phyloP scores from a whole-genome alignment of 805 yeast species.

The Metschnikowia proteae region DNA sequence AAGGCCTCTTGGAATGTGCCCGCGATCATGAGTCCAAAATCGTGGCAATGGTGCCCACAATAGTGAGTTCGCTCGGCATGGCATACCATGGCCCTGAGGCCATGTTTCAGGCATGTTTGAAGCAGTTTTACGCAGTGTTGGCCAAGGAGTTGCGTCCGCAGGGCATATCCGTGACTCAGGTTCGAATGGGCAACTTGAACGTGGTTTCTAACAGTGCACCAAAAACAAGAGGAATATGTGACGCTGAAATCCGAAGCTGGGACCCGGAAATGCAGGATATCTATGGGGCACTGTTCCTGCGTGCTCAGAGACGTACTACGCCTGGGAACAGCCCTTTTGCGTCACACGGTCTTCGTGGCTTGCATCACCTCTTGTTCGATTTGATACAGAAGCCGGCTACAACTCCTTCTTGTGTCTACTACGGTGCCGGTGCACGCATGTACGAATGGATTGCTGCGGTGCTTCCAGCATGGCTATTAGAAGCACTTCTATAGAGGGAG shows the following conservation, averaged over 20 bases:
- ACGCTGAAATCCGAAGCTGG: conserved; percentile 41
- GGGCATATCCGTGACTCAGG: conserved; percentile 35
- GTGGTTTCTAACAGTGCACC: conserved; percentile 21
- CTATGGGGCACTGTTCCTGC: conserved; percentile 31
- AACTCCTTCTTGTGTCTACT: conserved; percentile 34
- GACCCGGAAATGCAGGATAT: conserved; percentile 30
- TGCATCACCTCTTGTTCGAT: conserved; percentile 40
- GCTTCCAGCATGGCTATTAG: conserved; percentile 31
- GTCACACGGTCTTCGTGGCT: conserved; percentile 26
- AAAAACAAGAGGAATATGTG: conserved; percentile 25
- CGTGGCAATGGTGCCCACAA: conserved; percentile 51
- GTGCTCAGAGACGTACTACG: conserved; percentile 27
- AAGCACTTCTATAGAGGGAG: conserved; percentile 1
- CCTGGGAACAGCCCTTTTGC: conserved; percentile 30
- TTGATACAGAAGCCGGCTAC: conserved; percentile 23
- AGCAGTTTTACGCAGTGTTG: conserved; percentile 31
- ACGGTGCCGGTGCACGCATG: conserved; percentile 41
- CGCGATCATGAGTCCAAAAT: conserved; percentile 46
- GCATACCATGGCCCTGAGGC: conserved; percentile 67
- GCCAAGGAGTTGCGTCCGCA: conserved; percentile 36
- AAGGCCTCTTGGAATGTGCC: conserved; percentile 53
- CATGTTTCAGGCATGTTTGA: conserved; percentile 46
- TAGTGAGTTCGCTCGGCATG: conserved; percentile 49
- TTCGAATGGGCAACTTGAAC: conserved; percentile 39
- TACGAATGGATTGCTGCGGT: conserved; percentile 33